Evolutionary conservation across 805 yeast species (phyloP).

Genomic region (Lipomyces starkeyi): DNA sequence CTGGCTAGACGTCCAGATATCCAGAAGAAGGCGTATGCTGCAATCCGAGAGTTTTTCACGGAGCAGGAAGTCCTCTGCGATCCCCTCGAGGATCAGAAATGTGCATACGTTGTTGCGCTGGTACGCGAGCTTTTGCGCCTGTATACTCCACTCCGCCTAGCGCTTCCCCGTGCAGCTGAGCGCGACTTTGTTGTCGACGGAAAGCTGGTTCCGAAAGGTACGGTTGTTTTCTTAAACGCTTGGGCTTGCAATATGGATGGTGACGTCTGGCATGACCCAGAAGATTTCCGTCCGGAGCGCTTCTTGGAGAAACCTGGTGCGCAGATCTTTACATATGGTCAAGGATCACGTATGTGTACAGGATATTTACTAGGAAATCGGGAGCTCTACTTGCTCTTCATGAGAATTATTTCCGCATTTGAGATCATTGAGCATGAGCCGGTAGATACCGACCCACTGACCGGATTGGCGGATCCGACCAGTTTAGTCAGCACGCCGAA

Average conservation of each 20-base stretch:
- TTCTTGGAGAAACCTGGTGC: conserved; percentile 39
- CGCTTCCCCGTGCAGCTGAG: conserved; percentile 65
- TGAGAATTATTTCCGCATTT: conserved; percentile 60
- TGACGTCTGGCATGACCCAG: conserved; percentile 41
- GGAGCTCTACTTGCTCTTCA: conserved; percentile 65
- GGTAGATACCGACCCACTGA: conserved; percentile 38
- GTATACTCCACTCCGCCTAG: conserved; percentile 68
- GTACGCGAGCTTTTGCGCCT: conserved; percentile 64
- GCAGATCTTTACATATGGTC: conserved; percentile 54
- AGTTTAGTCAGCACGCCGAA: conserved; percentile 41
- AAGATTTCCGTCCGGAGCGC: conserved; percentile 44
- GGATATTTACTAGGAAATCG: conserved; percentile 69
- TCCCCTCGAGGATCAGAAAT: conserved; percentile 43
- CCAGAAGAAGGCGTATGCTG: conserved; percentile 54
- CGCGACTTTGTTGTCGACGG: conserved; percentile 50
- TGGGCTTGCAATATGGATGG: conserved; percentile 73
- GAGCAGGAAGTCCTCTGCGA: conserved; percentile 38
- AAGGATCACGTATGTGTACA: conserved; percentile 74
- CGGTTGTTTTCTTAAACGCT: conserved; percentile 66
- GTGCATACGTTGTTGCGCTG: conserved; percentile 60
- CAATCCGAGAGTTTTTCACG: conserved; percentile 49
- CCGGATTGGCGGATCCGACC: conserved; percentile 38
- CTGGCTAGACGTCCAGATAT: conserved; percentile 54
- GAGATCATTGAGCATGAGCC: conserved; percentile 47
- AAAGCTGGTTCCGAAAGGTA: conserved; percentile 57